These are phyloP conservation scores for Botryotinia convoluta DNA, from an alignment of 2,329 filamentous ascomycete species.

Conservation along the genomic window DNA sequence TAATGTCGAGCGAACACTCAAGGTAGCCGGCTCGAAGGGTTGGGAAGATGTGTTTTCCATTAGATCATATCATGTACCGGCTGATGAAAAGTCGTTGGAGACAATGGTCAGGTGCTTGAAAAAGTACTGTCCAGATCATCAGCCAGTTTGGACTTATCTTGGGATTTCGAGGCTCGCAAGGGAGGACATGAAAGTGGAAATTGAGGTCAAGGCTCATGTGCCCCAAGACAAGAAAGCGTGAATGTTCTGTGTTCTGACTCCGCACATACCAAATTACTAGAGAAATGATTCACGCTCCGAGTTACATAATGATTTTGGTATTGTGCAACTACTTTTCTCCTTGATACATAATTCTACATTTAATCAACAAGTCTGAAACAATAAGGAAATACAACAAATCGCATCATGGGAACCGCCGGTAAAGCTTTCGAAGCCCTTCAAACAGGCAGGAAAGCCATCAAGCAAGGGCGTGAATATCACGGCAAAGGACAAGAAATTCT, in stretches of 20 bases:
- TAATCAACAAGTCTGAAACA: not conserved
- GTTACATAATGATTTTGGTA: not conserved
- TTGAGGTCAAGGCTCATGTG: slow-evolving; percentile 54
- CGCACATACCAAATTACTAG: not conserved
- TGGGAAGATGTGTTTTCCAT: slow-evolving; percentile 54
- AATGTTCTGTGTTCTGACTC: not conserved
- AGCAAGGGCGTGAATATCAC: not conserved
- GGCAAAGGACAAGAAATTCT: not conserved
- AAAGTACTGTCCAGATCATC: not conserved
- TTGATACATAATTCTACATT: not conserved
- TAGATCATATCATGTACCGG: slow-evolving; percentile 46
- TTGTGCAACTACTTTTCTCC: not conserved
- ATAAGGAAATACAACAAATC: not conserved
- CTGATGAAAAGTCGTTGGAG: slow-evolving; percentile 33
- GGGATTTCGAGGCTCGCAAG: not conserved
- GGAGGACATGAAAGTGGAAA: slow-evolving; percentile 41
- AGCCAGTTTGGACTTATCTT: slow-evolving; percentile 5
- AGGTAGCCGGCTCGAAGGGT: slow-evolving; percentile 53
- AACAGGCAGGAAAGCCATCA: not conserved
- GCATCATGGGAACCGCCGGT: not conserved
- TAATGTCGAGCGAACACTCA: slow-evolving; percentile 48
- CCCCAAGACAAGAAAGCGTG: slow-evolving; percentile 19
- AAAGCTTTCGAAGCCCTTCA: not conserved
- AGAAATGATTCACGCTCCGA: slow-evolving; percentile 2
- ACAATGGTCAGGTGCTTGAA: not conserved